phyloP scores from a whole-genome alignment of 257 asterid genomes.

The Petunia secreta region DNA sequence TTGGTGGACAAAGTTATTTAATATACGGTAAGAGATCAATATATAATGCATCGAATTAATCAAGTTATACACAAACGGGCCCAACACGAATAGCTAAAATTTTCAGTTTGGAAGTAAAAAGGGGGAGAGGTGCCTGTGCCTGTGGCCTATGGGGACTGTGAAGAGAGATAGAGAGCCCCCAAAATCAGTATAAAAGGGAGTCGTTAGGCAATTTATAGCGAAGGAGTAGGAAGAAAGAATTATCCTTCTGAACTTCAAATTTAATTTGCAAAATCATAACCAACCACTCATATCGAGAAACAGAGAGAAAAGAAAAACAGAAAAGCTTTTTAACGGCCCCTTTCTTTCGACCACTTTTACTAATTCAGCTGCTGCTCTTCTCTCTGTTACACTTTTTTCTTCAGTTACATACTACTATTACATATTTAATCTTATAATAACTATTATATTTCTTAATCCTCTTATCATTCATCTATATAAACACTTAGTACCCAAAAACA shows the following conservation, averaged over 20 bases:
- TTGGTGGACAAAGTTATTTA: too few relatives aligned
- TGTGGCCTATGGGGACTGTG: too few relatives aligned
- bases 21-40: too few relatives aligned
- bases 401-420: too few relatives aligned
- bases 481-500: background rate
- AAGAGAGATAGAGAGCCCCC: background rate
- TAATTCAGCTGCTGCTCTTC: background rate
- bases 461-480: background rate
- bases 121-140: too few relatives aligned
- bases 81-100: too few relatives aligned
- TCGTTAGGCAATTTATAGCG: background rate
- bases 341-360: background rate
- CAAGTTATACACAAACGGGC: too few relatives aligned
- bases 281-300: slow-evolving; percentile 17
- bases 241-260: background rate
- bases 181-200: slow-evolving; percentile 16
- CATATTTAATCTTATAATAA: slow-evolving; percentile 29
- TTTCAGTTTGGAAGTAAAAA: too few relatives aligned
- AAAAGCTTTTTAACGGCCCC: slow-evolving; percentile 7
- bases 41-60: too few relatives aligned
- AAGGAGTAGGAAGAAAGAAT: background rate
- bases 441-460: slow-evolving; percentile 24
- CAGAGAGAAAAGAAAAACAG: background rate
- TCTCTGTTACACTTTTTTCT: background rate
- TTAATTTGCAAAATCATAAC: slow-evolving; percentile 14